Evolutionary conservation across 2,329 filamentous ascomycete species (phyloP).

Genomic region (Chrysoporthe cubensis): DNA sequence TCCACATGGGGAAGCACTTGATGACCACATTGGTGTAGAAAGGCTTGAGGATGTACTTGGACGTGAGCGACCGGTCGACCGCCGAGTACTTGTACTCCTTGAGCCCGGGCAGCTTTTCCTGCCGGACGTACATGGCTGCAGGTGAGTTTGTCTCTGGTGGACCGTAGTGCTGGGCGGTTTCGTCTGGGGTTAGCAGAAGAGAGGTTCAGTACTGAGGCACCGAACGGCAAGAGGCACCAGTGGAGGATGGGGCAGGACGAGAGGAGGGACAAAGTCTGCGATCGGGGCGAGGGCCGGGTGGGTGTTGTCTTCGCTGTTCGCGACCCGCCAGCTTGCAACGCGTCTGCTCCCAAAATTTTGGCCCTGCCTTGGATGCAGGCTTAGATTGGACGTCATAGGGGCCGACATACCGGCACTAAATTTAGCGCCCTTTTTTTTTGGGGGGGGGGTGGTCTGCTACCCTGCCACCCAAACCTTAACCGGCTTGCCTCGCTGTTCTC

Average conservation of each 20-base stretch:
- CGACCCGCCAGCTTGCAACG: constrained; percentile 13
- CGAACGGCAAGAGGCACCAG: not conserved
- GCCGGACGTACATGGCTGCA: constrained; percentile 83
- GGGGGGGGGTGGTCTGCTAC: no score
- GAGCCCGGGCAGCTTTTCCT: constrained; percentile 84
- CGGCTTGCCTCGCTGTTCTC: no score
- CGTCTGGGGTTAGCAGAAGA: not conserved
- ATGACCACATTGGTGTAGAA: constrained; percentile 97
- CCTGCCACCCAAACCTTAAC: no score
- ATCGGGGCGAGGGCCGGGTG: not conserved
- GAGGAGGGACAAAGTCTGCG: not conserved
- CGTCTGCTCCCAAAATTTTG: constrained; percentile 19
- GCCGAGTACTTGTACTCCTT: constrained; percentile 94
- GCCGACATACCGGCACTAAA: not conserved
- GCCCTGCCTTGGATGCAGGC: not conserved
- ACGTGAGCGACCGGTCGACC: constrained; percentile 87
- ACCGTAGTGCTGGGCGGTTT: not conserved
- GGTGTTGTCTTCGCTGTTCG: constrained; percentile 13
- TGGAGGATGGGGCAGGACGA: no score
- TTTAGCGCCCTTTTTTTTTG: not conserved
- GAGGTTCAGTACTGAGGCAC: not conserved
- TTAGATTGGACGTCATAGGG: constrained; percentile 6
- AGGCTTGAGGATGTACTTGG: constrained; percentile 93
- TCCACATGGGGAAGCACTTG: constrained; percentile 90
- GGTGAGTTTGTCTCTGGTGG: constrained; percentile 33